A percentile compares a stretch with the other conserved stretches of the same genome.
Evolutionary conservation across 2,329 filamentous ascomycete genomes (phyloP).

Genomic region (Arthrobotrys pseudoclavata): DNA sequence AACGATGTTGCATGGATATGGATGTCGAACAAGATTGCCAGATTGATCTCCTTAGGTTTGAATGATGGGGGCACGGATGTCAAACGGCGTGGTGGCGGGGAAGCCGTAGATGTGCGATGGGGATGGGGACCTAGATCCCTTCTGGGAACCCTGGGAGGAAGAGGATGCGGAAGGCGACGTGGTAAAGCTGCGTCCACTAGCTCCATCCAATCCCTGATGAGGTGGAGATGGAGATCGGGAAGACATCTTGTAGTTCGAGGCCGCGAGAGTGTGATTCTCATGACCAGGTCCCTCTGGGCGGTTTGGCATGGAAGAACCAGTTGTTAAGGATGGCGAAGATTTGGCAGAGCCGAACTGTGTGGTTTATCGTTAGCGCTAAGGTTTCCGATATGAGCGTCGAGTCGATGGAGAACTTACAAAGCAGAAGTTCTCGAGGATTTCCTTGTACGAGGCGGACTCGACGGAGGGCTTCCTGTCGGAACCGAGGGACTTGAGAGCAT

Average conservation of each 20-base stretch:
- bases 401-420: conserved; percentile 84
- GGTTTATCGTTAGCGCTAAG: conserved; percentile 56
- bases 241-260: conserved; percentile 33
- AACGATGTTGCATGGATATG: conserved; percentile 28
- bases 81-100: conserved; percentile 47
- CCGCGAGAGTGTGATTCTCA: conserved; percentile 35
- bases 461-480: conserved; percentile 76
- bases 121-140: conserved; percentile 51
- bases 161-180: conserved; percentile 25
- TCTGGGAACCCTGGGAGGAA: conserved; percentile 48
- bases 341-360: conserved; percentile 60
- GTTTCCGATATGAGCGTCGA: conserved; percentile 21
- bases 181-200: conserved; percentile 32
- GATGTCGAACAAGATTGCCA: conserved; percentile 29
- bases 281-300: conserved; percentile 29
- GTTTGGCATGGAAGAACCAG: conserved; percentile 49
- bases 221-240: conserved; percentile 45
- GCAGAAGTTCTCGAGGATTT: conserved; percentile 98
- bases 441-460: conserved; percentile 91
- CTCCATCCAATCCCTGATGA: conserved; percentile 47
- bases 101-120: conserved; percentile 52
- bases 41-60: conserved; percentile 44
- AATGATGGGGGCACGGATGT: conserved; percentile 46
- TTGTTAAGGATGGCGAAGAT: conserved; percentile 45
- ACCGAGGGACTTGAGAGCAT: conserved; percentile 52